Conservation (phyloP, 164 flowering plant genomes). For the Kingdonia uniflora region DNA sequence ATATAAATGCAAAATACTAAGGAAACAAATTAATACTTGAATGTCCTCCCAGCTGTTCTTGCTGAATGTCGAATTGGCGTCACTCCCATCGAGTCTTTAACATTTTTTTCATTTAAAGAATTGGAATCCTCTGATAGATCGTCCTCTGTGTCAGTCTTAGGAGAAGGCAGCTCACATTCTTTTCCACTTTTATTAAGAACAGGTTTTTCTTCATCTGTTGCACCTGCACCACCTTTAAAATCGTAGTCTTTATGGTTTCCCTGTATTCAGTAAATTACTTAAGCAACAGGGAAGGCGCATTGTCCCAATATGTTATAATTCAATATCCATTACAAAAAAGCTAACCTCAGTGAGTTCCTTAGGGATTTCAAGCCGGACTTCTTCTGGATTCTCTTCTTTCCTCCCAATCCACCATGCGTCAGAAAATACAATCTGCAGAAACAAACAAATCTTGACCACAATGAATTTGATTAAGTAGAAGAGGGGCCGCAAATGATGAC, state of each 20-base stretch:
- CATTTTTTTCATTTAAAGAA: slow-evolving; percentile 11
- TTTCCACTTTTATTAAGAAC: slow-evolving; percentile 14
- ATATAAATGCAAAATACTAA: too few relatives aligned
- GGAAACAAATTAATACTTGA: slow-evolving; percentile 39
- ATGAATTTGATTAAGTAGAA: background rate
- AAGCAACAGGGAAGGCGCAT: background rate
- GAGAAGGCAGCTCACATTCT: slow-evolving; percentile 27
- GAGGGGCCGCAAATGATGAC: too few relatives aligned
- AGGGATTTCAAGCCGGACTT: slow-evolving; percentile 67
- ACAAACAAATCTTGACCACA: background rate
- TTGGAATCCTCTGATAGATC: slow-evolving; percentile 32
- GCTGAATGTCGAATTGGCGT: slow-evolving; percentile 68
- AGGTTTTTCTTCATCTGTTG: slow-evolving; percentile 20
- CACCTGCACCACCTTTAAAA: slow-evolving; percentile 89
- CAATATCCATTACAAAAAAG: background rate
- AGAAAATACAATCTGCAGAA: slow-evolving; percentile 69
- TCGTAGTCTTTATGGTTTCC: slow-evolving; percentile 41
- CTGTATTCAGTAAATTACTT: slow-evolving; percentile 24
- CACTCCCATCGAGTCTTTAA: slow-evolving; percentile 21
- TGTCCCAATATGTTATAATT: background rate
- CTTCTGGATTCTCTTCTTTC: slow-evolving; percentile 84
- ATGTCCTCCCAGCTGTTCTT: slow-evolving; percentile 66
- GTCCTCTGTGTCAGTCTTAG: slow-evolving; percentile 30
- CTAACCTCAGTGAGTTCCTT: slow-evolving; percentile 56
- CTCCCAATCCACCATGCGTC: slow-evolving; percentile 97